Conservation (phyloP, 1,284 basidiomycete genomes). For the Sanghuangporus weigelae region DNA sequence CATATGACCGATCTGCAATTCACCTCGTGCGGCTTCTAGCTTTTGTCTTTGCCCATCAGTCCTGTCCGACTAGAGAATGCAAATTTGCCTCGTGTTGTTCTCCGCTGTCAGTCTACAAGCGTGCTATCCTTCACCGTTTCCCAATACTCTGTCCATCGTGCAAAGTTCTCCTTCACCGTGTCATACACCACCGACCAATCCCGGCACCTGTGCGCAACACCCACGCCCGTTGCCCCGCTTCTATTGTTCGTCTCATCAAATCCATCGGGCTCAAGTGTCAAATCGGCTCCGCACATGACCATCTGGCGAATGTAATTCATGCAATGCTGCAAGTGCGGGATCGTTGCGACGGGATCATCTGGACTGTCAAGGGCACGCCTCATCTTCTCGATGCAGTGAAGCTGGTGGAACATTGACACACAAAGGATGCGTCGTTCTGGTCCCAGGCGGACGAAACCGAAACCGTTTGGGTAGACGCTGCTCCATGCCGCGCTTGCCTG, state of each 20-base stretch:
- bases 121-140: conserved; percentile 11
- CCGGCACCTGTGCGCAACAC: conserved; percentile 12
- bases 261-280: conserved; percentile 13
- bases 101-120: not conserved
- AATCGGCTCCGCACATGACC: conserved; percentile 15
- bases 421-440: conserved; percentile 12
- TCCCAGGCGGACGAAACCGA: conserved; percentile 17
- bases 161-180: conserved; percentile 12
- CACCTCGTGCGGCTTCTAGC: not conserved
- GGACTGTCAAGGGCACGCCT: conserved; percentile 21
- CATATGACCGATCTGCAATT: not conserved
- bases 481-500: not conserved
- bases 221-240: conserved; percentile 9
- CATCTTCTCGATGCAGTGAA: conserved; percentile 29
- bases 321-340: conserved; percentile 29
- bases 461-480: conserved; percentile 7
- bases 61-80: not conserved
- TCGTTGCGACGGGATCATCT: conserved; percentile 10
- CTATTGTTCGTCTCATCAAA: not conserved
- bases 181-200: conserved; percentile 16
- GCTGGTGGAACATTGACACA: conserved; percentile 28
- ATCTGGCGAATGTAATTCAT: conserved; percentile 18
- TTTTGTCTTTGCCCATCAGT: not conserved
- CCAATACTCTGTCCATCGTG: conserved; percentile 11
- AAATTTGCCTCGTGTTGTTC: not conserved